Percentiles rank a stretch among this genome's conserved stretches.
Conservation (phyloP, 208 protist species). For the Crithidia thermophila region DNA sequence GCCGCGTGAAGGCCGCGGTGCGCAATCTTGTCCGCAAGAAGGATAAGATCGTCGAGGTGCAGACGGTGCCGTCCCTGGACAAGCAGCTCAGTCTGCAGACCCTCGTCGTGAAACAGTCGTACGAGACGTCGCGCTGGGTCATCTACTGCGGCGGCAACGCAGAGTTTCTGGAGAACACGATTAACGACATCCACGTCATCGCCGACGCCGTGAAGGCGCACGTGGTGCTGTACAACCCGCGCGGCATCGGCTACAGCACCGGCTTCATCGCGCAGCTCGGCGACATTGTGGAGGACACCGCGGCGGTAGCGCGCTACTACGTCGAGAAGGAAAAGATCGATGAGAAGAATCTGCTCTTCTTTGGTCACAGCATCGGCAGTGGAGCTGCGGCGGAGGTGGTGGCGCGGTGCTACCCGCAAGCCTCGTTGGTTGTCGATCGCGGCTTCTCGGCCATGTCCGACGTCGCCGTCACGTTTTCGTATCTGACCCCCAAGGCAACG, state of each 20-base stretch:
- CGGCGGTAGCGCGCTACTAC: slow-evolving; percentile 43
- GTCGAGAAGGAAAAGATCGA: slow-evolving; percentile 41
- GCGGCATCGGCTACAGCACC: slow-evolving; percentile 73
- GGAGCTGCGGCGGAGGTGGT: slow-evolving; percentile 63
- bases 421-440: slow-evolving; percentile 69
- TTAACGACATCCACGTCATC: slow-evolving; percentile 35
- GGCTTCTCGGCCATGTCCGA: slow-evolving; percentile 80
- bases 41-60: slow-evolving; percentile 26
- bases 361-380: slow-evolving; percentile 87
- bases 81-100: slow-evolving; percentile 51
- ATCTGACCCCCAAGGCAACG: slow-evolving; percentile 50
- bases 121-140: slow-evolving; percentile 56
- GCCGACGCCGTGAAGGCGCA: slow-evolving; percentile 54
- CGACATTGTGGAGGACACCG: slow-evolving; percentile 69
- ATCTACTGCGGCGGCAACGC: slow-evolving; percentile 86
- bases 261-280: slow-evolving; percentile 51
- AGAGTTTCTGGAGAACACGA: slow-evolving; percentile 69
- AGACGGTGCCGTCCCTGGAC: slow-evolving; percentile 23
- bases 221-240: slow-evolving; percentile 78
- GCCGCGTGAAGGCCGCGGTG: slow-evolving; percentile 19
- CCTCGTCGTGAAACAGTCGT: slow-evolving; percentile 37
- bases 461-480: slow-evolving; percentile 65
- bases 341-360: slow-evolving; percentile 50
- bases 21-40: slow-evolving; percentile 19
- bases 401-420: slow-evolving; percentile 23